Evolutionary conservation across 768 basidiomycete genomes (phyloP), one percentile per base, ranked within the genome.

Genomic region (Xerocomus spinulosus): DNA sequence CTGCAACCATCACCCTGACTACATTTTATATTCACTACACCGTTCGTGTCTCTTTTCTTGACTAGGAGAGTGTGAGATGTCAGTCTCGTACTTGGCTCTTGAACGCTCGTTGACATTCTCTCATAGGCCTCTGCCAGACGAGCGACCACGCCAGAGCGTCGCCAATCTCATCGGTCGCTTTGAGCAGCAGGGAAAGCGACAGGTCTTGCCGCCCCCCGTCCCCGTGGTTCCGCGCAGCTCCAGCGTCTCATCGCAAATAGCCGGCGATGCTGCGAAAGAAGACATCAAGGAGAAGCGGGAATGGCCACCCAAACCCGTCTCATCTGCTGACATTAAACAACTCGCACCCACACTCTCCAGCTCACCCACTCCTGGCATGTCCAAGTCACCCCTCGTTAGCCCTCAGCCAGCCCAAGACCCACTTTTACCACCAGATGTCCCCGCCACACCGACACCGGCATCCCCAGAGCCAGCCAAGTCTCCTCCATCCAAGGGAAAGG

Each of bases 161-260:
- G 90, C 90, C 54, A 92, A 91, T 63, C 83, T 92, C 70, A 92
- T 92, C 60, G 90, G 90, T 43, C 79, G 85, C 49, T 92, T 92
- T 56, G 90, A 92, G 67, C 86, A 80, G 57, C 83, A 87, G 69
- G 82, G 76, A 47, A 91, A 87, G 63, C 79, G 81, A 42, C 77
- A 79, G 56, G 68, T 80, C 4, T 56, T 70, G 9, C 61, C 75
- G 24, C 58, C n/a, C n/a, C n/a, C 58, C 24, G 43, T 55, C 15
- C 61, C 75, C 23, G 42, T 51, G 68, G 76, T 55, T 25, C 73
- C 79, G 14, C 78, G 85, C 50, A 83, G 82, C 55, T 74, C 79
- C n/a, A 87, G 82, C 55, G 83, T 81, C 50, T 68, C 75, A 17
- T 84, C 85, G 24, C 79, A 87, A 55, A 70, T 70, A 45, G 76